These are phyloP conservation scores for Candida easanensis DNA, from an alignment of 805 yeast genomes.

Conservation along the genomic window DNA sequence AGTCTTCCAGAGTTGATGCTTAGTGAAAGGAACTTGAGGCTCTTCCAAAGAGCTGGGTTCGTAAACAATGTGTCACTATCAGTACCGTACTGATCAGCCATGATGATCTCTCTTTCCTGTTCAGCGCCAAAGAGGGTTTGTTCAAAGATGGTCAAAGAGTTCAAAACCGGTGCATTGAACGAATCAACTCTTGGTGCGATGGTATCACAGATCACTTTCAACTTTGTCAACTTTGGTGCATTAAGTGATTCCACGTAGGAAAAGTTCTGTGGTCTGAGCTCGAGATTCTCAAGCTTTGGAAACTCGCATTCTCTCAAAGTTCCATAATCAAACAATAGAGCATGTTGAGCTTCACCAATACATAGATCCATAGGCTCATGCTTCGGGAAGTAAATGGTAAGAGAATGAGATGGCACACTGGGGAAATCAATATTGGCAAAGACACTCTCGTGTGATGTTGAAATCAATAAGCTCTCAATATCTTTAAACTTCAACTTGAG, in stretches of 20 bases:
- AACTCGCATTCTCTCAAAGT: constrained; percentile 2
- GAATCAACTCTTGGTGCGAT: constrained; percentile 5
- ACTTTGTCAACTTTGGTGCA: constrained; percentile 3
- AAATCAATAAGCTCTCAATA: constrained; percentile 1
- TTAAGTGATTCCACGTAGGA: constrained; percentile 1
- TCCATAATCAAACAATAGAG: constrained; percentile 1
- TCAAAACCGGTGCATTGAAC: constrained; percentile 3
- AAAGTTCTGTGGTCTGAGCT: neutral
- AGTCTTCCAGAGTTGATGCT: neutral
- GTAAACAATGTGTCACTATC: constrained; percentile 1
- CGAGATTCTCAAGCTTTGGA: neutral
- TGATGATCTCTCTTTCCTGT: constrained; percentile 4
- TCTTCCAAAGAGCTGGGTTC: constrained; percentile 1
- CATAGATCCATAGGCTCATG: constrained; percentile 6
- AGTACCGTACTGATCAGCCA: constrained; percentile 4
- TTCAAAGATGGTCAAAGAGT: constrained; percentile 1
- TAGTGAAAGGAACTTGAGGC: neutral
- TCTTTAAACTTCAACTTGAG: neutral
- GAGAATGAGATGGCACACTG: neutral
- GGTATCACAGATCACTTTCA: constrained; percentile 4
- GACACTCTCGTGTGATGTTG: constrained; percentile 3
- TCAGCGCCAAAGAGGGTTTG: neutral
- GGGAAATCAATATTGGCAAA: constrained; percentile 7
- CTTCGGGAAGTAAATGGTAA: constrained; percentile 5
- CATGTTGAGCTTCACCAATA: constrained; percentile 4